Conservation (phyloP, 495 filamentous ascomycete genomes). For the Clavariopsis aquatica region DNA sequence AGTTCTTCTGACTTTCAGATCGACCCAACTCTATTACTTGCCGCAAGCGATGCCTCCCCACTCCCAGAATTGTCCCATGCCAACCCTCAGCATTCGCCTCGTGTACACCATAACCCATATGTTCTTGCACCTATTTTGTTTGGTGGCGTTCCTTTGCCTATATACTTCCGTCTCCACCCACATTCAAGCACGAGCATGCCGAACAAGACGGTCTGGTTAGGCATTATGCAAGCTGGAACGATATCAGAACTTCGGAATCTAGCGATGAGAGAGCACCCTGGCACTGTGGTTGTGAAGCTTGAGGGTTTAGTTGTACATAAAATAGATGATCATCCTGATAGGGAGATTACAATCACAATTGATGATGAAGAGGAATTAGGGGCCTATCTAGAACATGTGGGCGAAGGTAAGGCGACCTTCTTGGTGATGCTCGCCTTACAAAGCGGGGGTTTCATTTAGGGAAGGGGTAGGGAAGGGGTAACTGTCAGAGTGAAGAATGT, state of each 20-base stretch:
- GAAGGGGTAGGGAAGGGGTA: neutral
- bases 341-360: constrained; percentile 60
- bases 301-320: constrained; percentile 63
- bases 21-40: constrained; percentile 58
- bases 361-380: constrained; percentile 70
- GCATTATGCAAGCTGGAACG: constrained; percentile 56
- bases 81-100: constrained; percentile 35
- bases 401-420: constrained; percentile 67
- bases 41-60: constrained; percentile 54
- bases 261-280: constrained; percentile 58
- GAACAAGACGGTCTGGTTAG: constrained; percentile 61
- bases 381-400: constrained; percentile 65
- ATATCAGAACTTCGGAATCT: constrained; percentile 58
- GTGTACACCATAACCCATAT: constrained; percentile 21
- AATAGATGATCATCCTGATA: constrained; percentile 46
- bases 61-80: constrained; percentile 28
- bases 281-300: constrained; percentile 56
- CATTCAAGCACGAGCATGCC: constrained; percentile 51
- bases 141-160: constrained; percentile 47
- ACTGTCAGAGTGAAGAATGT: neutral
- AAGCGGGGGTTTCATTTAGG: constrained; percentile 2
- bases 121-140: neutral
- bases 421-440: constrained; percentile 48
- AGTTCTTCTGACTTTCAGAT: constrained; percentile 58
- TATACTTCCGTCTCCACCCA: constrained; percentile 66